Evolutionary conservation across 495 filamentous ascomycete species (phyloP), one percentile per base, ranked within the genome.

Genomic region (Xylaria telfairii): DNA sequence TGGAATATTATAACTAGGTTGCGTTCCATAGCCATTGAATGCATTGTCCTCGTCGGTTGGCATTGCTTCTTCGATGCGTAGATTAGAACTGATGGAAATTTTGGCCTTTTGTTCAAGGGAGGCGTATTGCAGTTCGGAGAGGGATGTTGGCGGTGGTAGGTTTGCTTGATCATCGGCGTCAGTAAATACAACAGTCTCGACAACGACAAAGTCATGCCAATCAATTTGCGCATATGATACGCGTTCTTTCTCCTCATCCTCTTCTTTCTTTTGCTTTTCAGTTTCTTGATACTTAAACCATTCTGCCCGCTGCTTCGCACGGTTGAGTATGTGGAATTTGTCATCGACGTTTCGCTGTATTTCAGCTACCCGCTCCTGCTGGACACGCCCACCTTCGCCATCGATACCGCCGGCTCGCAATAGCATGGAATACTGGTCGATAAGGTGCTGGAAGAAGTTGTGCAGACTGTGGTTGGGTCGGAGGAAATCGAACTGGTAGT

Each of bases 191-290:
- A 98, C 93, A 3, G 95, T 98, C 81, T 98, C 96, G 28, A 98
- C 94, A 34, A 99, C 90, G 30, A 95, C 91, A 72, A 98, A 98
- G 80, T 98, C 96, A 75, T 97, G 94, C 96, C 96, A 99, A 78
- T 99, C 96, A 73, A 99, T 96, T 75, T 95, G 91, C 10, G 92
- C 91, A 76, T 95, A 98, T 71, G 92, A 88, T 26, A 96, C 80
- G 66, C 89, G 89, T 79, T 97, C 94, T 74, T 92, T 89, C 78
- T 97, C 93, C 54, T 91, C 91, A 71, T 95, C 89, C 75, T 97
- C 93, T 74, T 97, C 94, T 72, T 96, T 92, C 85, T 93, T 92
- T 67, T 90, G 87, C 79, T 95, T 97, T 80, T 98, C 92, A 66
- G 91, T 86, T 72, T 95, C 91, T 77, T 94, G 91, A 76, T 89